Conservation (phyloP, 305 asterid species). For the Ilex paraguariensis region DNA sequence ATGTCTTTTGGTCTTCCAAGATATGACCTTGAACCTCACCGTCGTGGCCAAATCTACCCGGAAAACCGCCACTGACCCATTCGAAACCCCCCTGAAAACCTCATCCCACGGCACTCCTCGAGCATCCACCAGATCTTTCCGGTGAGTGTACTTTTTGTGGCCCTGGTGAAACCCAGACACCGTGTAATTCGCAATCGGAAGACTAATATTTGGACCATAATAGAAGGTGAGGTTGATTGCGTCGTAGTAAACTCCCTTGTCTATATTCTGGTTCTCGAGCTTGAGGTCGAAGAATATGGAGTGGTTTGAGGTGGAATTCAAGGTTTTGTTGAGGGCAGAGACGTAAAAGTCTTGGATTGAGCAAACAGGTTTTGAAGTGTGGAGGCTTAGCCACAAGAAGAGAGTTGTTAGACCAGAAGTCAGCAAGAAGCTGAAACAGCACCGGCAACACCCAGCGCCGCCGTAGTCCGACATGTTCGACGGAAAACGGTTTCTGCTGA, state of each 20-base stretch:
- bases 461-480: background rate
- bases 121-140: background rate
- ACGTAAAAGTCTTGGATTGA: background rate
- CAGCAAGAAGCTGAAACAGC: background rate
- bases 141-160: background rate
- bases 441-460: background rate
- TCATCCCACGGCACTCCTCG: conserved; percentile 2
- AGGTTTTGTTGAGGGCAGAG: conserved; percentile 2
- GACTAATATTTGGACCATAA: background rate
- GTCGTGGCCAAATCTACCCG: background rate
- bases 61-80: conserved; percentile 2
- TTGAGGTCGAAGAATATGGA: conserved; percentile 2
- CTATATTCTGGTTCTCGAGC: background rate
- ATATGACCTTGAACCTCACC: conserved; percentile 16
- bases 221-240: conserved; percentile 2
- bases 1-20: conserved; percentile 23
- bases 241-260: background rate
- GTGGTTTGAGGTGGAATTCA: background rate
- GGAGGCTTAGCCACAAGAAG: conserved; percentile 3
- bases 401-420: background rate
- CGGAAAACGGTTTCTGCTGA: no score
- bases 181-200: background rate
- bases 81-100: background rate
- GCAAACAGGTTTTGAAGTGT: background rate
- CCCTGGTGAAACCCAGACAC: background rate